phyloP scores from a whole-genome alignment of 768 basidiomycete species.

The Daedalea quercina region DNA sequence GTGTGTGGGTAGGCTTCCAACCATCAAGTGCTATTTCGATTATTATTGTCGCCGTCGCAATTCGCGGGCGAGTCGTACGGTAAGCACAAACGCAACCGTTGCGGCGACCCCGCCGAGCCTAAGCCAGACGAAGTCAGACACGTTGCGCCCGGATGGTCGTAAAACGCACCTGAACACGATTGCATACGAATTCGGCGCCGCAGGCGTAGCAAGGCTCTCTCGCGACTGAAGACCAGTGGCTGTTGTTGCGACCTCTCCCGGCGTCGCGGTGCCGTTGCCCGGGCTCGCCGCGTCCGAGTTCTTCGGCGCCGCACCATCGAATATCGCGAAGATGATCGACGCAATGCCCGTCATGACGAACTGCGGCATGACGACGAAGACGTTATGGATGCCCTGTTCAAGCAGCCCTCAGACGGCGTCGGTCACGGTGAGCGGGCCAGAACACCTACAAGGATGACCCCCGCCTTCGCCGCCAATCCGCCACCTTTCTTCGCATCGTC shows the following conservation, averaged over 20 bases:
- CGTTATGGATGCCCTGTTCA: slow-evolving; percentile 85
- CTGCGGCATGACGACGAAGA: slow-evolving; percentile 91
- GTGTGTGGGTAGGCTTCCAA: too few species aligned
- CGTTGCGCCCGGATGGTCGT: slow-evolving; percentile 1
- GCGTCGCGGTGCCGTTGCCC: slow-evolving; percentile 3
- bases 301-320: slow-evolving; percentile 36
- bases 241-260: not conserved
- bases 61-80: slow-evolving; percentile 48
- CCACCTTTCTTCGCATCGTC: slow-evolving; percentile 15
- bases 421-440: too few species aligned
- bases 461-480: slow-evolving; percentile 73
- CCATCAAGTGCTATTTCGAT: not conserved
- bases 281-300: not conserved
- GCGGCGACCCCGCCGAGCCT: slow-evolving; percentile 57
- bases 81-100: slow-evolving; percentile 45
- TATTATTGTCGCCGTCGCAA: slow-evolving; percentile 30
- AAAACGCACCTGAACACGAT: slow-evolving; percentile 70
- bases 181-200: slow-evolving; percentile 61
- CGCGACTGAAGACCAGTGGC: not conserved
- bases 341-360: slow-evolving; percentile 87
- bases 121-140: not conserved
- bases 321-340: slow-evolving; percentile 78
- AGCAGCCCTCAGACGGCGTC: too few species aligned
- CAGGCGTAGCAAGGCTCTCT: slow-evolving; percentile 15
- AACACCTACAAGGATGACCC: slow-evolving; percentile 64